Evolutionary conservation across 2,329 filamentous ascomycete genomes (phyloP).

Genomic region (Bipolaris victoriae): DNA sequence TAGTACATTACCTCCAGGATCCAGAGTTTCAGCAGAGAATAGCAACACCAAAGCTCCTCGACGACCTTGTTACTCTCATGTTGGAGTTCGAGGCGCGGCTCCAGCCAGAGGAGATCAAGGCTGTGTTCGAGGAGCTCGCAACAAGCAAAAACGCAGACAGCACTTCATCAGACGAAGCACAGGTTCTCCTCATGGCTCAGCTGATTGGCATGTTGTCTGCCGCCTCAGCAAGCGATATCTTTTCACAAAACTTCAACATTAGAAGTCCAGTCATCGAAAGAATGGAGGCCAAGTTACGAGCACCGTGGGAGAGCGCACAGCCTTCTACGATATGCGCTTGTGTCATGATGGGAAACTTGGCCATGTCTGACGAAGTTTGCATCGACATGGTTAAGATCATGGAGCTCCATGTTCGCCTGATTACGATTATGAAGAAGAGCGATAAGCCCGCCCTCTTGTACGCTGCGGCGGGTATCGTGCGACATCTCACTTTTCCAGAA

Average conservation of each 20-base stretch:
- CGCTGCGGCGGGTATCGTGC: conserved; percentile 45
- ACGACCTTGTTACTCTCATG: conserved; percentile 39
- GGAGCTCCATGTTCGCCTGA: conserved; percentile 39
- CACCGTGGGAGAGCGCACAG: conserved; percentile 18
- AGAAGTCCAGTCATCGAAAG: conserved; percentile 37
- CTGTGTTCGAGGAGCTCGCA: conserved; percentile 37
- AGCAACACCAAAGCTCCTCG: conserved; percentile 37
- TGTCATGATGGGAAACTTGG: conserved; percentile 49
- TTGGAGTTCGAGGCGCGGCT: conserved; percentile 41
- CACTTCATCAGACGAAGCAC: conserved; percentile 32
- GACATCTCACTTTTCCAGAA: conserved; percentile 47
- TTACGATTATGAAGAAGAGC: conserved; percentile 34
- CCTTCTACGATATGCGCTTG: conserved; percentile 45
- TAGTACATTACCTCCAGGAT: conserved; percentile 46
- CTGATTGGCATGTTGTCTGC: conserved; percentile 41
- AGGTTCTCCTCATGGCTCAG: conserved; percentile 38
- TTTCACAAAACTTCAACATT: conserved; percentile 34
- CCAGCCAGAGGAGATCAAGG: conserved; percentile 32
- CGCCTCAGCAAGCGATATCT: conserved; percentile 45
- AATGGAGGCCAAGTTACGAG: conserved; percentile 33
- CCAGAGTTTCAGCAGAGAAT: conserved; percentile 42
- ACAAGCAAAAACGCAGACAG: conserved; percentile 34
- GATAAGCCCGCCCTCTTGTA: conserved; percentile 42
- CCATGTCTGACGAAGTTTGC: conserved; percentile 44
- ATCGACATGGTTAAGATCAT: conserved; percentile 45